Evolutionary conservation across 2,329 filamentous ascomycete genomes (phyloP).

Genomic region (Emericellopsis cladophorae): DNA sequence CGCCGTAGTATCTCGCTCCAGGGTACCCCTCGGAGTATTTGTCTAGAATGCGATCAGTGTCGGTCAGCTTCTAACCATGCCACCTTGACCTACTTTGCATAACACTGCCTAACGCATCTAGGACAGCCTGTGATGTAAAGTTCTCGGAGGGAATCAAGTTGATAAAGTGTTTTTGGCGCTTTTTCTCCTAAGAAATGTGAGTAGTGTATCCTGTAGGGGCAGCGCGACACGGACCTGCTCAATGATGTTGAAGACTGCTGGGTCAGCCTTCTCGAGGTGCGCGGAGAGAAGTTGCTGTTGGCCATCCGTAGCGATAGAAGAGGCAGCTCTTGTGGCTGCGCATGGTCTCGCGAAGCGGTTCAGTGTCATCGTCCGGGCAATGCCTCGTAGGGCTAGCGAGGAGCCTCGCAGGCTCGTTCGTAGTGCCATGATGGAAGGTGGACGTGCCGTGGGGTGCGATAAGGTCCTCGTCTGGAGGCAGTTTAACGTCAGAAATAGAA

Average conservation of each 20-base stretch:
- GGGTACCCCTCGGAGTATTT: conserved; percentile 99
- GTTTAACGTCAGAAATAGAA: background rate
- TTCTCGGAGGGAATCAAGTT: conserved; percentile 94
- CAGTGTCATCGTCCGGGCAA: conserved; percentile 17
- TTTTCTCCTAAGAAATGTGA: conserved; percentile 60
- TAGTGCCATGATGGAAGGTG: conserved; percentile 29
- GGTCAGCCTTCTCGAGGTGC: conserved; percentile 73
- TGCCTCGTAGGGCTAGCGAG: conserved; percentile 30
- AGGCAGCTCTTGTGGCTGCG: conserved; percentile 24
- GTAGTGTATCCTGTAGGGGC: background rate
- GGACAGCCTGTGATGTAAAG: conserved; percentile 84
- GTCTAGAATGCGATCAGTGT: conserved; percentile 35
- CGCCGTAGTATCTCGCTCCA: conserved; percentile 90
- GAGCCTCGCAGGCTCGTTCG: conserved; percentile 30
- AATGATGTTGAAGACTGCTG: conserved; percentile 76
- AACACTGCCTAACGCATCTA: conserved; percentile 82
- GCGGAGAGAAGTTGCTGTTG: conserved; percentile 61
- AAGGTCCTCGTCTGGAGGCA: too few species aligned
- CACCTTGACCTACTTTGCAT: conserved; percentile 63
- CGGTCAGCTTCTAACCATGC: background rate
- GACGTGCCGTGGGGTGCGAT: background rate
- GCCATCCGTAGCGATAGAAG: conserved; percentile 36
- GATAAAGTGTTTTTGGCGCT: conserved; percentile 93
- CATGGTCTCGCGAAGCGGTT: conserved; percentile 8
- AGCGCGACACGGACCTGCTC: conserved; percentile 53